A percentile compares a stretch with the other conserved stretches of the same genome.
Conservation (phyloP, 768 basidiomycete species). For the Leccinum broughii region DNA sequence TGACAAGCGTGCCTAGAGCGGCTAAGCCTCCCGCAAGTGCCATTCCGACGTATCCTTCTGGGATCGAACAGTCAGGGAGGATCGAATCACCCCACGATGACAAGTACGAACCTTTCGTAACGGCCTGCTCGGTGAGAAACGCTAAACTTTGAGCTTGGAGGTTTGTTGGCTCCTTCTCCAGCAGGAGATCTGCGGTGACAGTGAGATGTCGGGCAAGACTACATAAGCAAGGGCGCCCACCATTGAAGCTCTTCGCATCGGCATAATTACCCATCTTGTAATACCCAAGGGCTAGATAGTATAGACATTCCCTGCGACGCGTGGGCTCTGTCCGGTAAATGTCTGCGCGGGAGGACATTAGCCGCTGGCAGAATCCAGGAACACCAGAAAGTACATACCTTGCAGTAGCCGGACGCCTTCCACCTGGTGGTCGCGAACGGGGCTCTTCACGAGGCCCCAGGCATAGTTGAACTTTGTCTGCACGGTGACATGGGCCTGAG, state of each 20-base stretch:
- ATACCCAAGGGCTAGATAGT: slow-evolving; percentile 94
- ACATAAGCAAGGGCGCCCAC: slow-evolving; percentile 45
- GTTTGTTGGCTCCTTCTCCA: slow-evolving; percentile 92
- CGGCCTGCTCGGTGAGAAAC: slow-evolving; percentile 82
- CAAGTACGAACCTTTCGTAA: slow-evolving; percentile 65
- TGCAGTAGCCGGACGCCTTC: slow-evolving; percentile 91
- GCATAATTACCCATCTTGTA: slow-evolving; percentile 97
- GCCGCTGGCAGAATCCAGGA: background rate
- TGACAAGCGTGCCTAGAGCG: slow-evolving; percentile 73
- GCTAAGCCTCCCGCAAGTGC: slow-evolving; percentile 90
- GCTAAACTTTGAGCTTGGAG: slow-evolving; percentile 87
- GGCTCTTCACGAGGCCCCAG: slow-evolving; percentile 96
- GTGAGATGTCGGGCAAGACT: slow-evolving; percentile 4
- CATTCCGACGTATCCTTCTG: slow-evolving; percentile 99
- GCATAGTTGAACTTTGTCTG: slow-evolving; percentile 98
- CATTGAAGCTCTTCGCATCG: slow-evolving; percentile 90
- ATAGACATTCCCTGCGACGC: slow-evolving; percentile 90
- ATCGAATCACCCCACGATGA: background rate
- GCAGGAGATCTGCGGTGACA: slow-evolving; percentile 60
- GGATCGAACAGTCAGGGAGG: slow-evolving; percentile 1
- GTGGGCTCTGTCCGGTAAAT: slow-evolving; percentile 87
- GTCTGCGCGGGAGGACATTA: slow-evolving; percentile 48
- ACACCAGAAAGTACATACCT: slow-evolving; percentile 47
- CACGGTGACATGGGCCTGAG: slow-evolving; percentile 80
- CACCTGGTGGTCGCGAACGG: slow-evolving; percentile 78